Evolutionary conservation across 2,329 filamentous ascomycete species (phyloP).

Genomic region (Ustulina deusta): DNA sequence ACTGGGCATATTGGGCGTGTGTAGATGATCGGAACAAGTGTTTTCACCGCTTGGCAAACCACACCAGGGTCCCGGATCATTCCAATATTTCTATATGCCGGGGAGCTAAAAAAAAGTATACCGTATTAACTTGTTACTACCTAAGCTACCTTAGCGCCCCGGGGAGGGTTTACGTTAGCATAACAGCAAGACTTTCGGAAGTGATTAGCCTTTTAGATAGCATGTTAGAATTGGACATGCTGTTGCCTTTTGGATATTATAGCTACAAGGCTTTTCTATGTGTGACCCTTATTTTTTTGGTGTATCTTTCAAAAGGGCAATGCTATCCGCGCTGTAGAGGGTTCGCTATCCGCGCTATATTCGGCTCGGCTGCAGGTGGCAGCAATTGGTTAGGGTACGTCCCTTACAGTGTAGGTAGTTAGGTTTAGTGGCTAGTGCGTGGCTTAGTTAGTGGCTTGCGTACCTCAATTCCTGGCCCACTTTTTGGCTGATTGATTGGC

Average conservation of each 20-base stretch:
- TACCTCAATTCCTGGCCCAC: too few species aligned
- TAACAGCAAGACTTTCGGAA: constrained; percentile 24
- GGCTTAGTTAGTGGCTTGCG: too few species aligned
- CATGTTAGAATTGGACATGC: constrained; percentile 17
- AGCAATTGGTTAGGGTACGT: too few species aligned
- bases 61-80: constrained; percentile 26
- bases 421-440: too few species aligned
- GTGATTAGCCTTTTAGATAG: constrained; percentile 23
- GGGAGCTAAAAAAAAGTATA: constrained; percentile 29
- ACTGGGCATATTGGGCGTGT: constrained; percentile 22
- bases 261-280: constrained; percentile 24
- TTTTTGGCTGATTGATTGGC: too few species aligned
- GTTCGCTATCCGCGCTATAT: constrained; percentile 21
- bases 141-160: constrained; percentile 25
- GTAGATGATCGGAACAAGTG: constrained; percentile 22
- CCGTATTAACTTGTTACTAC: constrained; percentile 29
- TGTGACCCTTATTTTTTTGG: constrained; percentile 25
- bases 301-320: constrained; percentile 23
- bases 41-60: constrained; percentile 26
- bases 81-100: constrained; percentile 28
- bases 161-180: constrained; percentile 16
- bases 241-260: constrained; percentile 19
- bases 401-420: too few species aligned
- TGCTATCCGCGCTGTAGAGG: too few species aligned
- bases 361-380: constrained; percentile 13